Evolutionary conservation across 2,329 filamentous ascomycete genomes (phyloP).

Genomic region (Penicillium sp.): DNA sequence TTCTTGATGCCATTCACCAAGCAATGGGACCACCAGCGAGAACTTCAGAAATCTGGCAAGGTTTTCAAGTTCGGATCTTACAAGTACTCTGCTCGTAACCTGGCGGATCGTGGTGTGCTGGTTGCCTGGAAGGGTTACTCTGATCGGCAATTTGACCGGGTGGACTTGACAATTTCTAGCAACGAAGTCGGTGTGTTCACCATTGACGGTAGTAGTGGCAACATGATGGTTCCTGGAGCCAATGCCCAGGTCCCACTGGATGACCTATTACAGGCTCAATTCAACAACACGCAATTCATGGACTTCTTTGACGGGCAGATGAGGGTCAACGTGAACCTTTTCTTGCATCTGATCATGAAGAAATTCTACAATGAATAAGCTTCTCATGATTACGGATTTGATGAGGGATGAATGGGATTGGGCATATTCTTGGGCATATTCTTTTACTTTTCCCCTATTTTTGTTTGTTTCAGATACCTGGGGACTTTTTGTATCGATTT

Average conservation of each 20-base stretch:
- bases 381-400: slow-evolving; percentile 19
- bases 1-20: slow-evolving; percentile 97
- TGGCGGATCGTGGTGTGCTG: slow-evolving; percentile 90
- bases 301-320: slow-evolving; percentile 86
- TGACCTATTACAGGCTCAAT: slow-evolving; percentile 92
- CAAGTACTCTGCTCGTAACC: slow-evolving; percentile 89
- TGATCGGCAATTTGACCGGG: slow-evolving; percentile 82
- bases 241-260: slow-evolving; percentile 87
- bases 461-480: slow-evolving; percentile 25
- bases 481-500: slow-evolving; percentile 16
- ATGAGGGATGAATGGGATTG: slow-evolving; percentile 21
- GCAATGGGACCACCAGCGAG: slow-evolving; percentile 97
- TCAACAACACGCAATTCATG: slow-evolving; percentile 95
- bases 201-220: slow-evolving; percentile 84
- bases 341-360: slow-evolving; percentile 96
- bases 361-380: slow-evolving; percentile 77
- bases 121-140: slow-evolving; percentile 85
- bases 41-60: slow-evolving; percentile 86
- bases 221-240: slow-evolving; percentile 93
- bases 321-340: slow-evolving; percentile 91
- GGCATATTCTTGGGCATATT: slow-evolving; percentile 24
- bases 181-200: slow-evolving; percentile 94
- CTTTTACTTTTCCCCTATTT: slow-evolving; percentile 13
- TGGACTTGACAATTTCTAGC: slow-evolving; percentile 90
- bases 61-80: slow-evolving; percentile 97